Conservation (phyloP, 2,329 filamentous ascomycete genomes). For the Dactylellina drechsleri region DNA sequence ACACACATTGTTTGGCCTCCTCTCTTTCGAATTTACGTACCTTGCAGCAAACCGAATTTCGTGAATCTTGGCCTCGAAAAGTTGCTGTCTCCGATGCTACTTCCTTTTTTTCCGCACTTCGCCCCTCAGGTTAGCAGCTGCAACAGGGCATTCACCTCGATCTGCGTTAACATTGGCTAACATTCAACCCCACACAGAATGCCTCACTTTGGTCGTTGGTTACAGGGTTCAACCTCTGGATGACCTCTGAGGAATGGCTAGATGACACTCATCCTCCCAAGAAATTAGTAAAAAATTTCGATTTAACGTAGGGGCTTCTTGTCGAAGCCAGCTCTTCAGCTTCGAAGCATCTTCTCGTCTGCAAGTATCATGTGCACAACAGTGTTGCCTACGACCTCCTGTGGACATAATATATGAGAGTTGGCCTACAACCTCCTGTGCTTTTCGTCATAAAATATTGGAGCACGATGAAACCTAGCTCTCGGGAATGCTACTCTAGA, state of each 20-base stretch:
- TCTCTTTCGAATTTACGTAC: constrained; percentile 54
- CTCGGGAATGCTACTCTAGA: constrained; percentile 49
- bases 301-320: constrained; percentile 53
- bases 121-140: constrained; percentile 27
- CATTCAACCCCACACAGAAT: constrained; percentile 43
- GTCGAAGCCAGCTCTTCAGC: constrained; percentile 51
- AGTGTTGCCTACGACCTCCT: constrained; percentile 54
- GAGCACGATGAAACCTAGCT: constrained; percentile 41
- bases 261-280: constrained; percentile 52
- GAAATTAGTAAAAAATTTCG: constrained; percentile 53
- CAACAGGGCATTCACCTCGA: constrained; percentile 52
- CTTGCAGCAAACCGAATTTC: constrained; percentile 54
- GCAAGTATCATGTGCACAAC: constrained; percentile 50
- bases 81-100: constrained; percentile 16
- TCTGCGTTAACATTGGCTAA: constrained; percentile 53
- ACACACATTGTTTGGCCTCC: constrained; percentile 50
- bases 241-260: constrained; percentile 53
- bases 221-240: constrained; percentile 41
- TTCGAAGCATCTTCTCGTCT: constrained; percentile 43
- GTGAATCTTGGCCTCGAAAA: constrained; percentile 46
- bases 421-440: constrained; percentile 42
- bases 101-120: constrained; percentile 37
- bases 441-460: constrained; percentile 41
- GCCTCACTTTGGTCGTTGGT: constrained; percentile 51
- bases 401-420: constrained; percentile 45